phyloP scores from a whole-genome alignment of 2,329 filamentous ascomycete species.

The Phialophora tarda region DNA sequence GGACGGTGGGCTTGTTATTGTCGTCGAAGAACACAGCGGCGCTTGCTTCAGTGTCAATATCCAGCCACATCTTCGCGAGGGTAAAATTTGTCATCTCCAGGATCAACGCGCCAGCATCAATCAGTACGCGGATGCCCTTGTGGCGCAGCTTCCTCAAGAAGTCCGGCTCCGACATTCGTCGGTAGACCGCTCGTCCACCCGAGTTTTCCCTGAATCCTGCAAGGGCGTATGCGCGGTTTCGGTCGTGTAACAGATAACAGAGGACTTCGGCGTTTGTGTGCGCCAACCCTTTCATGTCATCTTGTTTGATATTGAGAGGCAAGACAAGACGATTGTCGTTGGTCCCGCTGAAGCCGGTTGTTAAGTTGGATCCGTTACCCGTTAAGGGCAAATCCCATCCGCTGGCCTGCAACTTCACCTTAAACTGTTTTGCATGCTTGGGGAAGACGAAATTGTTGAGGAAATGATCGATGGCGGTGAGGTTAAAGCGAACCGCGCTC shows the following conservation, averaged over 20 bases:
- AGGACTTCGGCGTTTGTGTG: slow-evolving; percentile 74
- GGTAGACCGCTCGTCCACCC: slow-evolving; percentile 6
- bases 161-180: slow-evolving; percentile 16
- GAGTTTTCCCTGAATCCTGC: slow-evolving; percentile 10
- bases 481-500: slow-evolving; percentile 58
- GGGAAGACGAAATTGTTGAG: slow-evolving; percentile 65
- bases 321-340: slow-evolving; percentile 67
- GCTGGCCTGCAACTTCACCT: slow-evolving; percentile 66
- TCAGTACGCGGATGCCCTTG: slow-evolving; percentile 59
- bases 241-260: slow-evolving; percentile 58
- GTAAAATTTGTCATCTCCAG: slow-evolving; percentile 65
- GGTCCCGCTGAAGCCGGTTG: slow-evolving; percentile 70
- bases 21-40: slow-evolving; percentile 63
- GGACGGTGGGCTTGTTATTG: slow-evolving; percentile 41
- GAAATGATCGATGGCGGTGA: slow-evolving; percentile 67
- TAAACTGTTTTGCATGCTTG: slow-evolving; percentile 67
- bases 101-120: slow-evolving; percentile 74
- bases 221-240: slow-evolving; percentile 18
- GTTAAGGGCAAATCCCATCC: slow-evolving; percentile 68
- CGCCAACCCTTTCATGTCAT: slow-evolving; percentile 59
- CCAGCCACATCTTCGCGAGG: slow-evolving; percentile 62
- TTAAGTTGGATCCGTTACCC: slow-evolving; percentile 58
- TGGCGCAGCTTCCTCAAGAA: slow-evolving; percentile 12
- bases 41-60: slow-evolving; percentile 43
- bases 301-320: slow-evolving; percentile 62